Conservation (phyloP, 257 asterid species). For the Ophiorrhiza pumila region DNA sequence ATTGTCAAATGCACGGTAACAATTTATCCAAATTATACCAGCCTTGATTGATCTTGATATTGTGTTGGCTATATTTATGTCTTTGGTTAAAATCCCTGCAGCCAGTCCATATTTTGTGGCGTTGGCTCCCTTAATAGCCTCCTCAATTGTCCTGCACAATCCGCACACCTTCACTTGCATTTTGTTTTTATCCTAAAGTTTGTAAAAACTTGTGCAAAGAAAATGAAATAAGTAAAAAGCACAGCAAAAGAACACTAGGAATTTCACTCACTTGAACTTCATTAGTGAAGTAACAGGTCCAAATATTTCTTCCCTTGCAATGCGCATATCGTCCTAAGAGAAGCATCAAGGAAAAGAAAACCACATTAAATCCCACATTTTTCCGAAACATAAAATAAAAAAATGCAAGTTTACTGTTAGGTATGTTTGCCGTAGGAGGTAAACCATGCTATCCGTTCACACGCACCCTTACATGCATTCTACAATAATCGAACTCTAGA, state of each 20-base stretch:
- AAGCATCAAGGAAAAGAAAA: neutral
- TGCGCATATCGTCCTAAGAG: slow-evolving; percentile 70
- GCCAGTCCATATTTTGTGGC: slow-evolving; percentile 66
- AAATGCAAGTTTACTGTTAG: too few species aligned
- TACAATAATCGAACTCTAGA: too few species aligned
- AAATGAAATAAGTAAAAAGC: too few species aligned
- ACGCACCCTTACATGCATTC: too few species aligned
- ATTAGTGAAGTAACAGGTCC: slow-evolving; percentile 81
- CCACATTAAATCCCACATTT: too few species aligned
- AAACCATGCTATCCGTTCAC: too few species aligned
- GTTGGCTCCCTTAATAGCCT: slow-evolving; percentile 64
- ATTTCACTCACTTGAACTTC: slow-evolving; percentile 63
- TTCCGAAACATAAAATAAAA: neutral
- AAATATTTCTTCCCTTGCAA: slow-evolving; percentile 77
- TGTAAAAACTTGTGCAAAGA: neutral
- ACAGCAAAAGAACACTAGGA: neutral
- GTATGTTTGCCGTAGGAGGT: too few species aligned
- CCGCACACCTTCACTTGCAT: too few species aligned
- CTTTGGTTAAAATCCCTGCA: slow-evolving; percentile 64
- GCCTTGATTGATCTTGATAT: slow-evolving; percentile 64
- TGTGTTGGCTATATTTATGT: slow-evolving; percentile 61
- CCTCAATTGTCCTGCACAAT: slow-evolving; percentile 46
- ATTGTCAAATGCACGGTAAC: slow-evolving; percentile 45
- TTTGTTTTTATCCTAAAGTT: neutral
- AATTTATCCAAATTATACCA: slow-evolving; percentile 67